phyloP scores from a whole-genome alignment of 768 basidiomycete species.

The Pleurotus cornucopiae region DNA sequence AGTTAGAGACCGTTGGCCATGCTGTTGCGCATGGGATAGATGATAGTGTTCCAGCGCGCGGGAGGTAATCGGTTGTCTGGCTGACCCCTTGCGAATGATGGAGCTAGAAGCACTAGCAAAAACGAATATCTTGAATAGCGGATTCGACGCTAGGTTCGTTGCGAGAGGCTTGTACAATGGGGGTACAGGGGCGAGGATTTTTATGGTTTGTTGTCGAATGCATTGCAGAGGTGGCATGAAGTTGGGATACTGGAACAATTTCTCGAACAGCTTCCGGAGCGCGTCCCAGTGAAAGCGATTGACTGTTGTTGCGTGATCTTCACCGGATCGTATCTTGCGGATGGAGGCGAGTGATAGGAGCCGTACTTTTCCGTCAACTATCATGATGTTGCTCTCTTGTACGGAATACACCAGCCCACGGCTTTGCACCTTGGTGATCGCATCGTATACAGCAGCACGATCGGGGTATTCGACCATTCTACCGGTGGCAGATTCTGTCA shows the following conservation, averaged over 20 bases:
- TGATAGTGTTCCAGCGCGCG: not conserved
- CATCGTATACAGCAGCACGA: conserved; percentile 12
- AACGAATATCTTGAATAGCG: not conserved
- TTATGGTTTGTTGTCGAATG: conserved; percentile 6
- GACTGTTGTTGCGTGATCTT: not conserved
- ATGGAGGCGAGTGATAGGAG: conserved; percentile 6
- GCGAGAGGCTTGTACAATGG: conserved; percentile 13
- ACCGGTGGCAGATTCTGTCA: conserved; percentile 15
- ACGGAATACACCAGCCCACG: conserved; percentile 4
- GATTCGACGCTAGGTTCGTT: not conserved
- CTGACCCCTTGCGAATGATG: not conserved
- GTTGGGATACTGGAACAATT: conserved; percentile 13
- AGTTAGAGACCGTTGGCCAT: not conserved
- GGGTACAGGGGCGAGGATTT: conserved; percentile 9
- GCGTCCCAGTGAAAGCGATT: conserved; percentile 22
- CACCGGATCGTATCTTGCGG: not conserved
- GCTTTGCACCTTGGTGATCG: conserved; percentile 11
- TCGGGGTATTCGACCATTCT: conserved; percentile 13
- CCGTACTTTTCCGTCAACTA: conserved; percentile 1
- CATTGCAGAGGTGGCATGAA: conserved; percentile 6
- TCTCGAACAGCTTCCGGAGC: conserved; percentile 21
- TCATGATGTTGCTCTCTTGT: conserved; percentile 7
- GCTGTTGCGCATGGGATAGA: not conserved
- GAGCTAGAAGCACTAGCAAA: not conserved
- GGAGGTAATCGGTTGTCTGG: not conserved